Percentiles rank a stretch among this genome's conserved stretches.
These are phyloP conservation scores for Carnegiea gigantea DNA, from an alignment of 179 eudicot genomes.

Conservation along the genomic window DNA sequence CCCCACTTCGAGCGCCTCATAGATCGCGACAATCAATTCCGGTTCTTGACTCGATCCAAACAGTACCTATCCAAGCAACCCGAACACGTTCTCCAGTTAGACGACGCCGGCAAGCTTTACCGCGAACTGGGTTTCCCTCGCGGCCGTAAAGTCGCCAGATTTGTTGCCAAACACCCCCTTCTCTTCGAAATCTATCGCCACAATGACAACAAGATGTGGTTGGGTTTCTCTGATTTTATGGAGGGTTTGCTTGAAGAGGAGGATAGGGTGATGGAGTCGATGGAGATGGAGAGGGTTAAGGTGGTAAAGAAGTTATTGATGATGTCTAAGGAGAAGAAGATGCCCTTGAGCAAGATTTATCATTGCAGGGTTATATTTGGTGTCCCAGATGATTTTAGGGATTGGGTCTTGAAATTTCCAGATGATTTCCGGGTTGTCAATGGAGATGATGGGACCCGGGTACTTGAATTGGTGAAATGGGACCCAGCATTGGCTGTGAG, in stretches of 20 bases:
- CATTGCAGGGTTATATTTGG: conserved; percentile 79
- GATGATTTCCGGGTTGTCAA: conserved; percentile 53
- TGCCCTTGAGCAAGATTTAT: conserved; percentile 71
- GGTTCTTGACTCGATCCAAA: conserved; percentile 70
- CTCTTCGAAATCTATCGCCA: conserved; percentile 74
- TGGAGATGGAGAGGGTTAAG: conserved; percentile 61
- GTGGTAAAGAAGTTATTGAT: conserved; percentile 73
- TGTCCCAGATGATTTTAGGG: conserved; percentile 84
- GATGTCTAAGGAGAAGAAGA: conserved; percentile 68
- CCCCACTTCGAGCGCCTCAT: conserved; percentile 65
- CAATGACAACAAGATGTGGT: conserved; percentile 64
- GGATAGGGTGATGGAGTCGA: conserved; percentile 29
- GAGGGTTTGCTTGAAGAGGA: conserved; percentile 60
- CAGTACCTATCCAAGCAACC: conserved; percentile 71
- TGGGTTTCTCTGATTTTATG: conserved; percentile 83
- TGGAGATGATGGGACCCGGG: conserved; percentile 58
- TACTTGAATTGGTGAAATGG: conserved; percentile 76
- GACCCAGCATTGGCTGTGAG: conserved; percentile 76
- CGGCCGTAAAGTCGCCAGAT: conserved; percentile 67
- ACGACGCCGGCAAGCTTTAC: conserved; percentile 81
- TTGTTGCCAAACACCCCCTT: conserved; percentile 61
- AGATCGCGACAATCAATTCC: conserved; percentile 49
- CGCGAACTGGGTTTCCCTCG: conserved; percentile 90
- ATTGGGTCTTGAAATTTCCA: conserved; percentile 64
- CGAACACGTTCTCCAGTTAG: conserved; percentile 70